Evolutionary conservation across 2,329 filamentous ascomycete genomes (phyloP).

Genomic region (Aspergillus japonicus): DNA sequence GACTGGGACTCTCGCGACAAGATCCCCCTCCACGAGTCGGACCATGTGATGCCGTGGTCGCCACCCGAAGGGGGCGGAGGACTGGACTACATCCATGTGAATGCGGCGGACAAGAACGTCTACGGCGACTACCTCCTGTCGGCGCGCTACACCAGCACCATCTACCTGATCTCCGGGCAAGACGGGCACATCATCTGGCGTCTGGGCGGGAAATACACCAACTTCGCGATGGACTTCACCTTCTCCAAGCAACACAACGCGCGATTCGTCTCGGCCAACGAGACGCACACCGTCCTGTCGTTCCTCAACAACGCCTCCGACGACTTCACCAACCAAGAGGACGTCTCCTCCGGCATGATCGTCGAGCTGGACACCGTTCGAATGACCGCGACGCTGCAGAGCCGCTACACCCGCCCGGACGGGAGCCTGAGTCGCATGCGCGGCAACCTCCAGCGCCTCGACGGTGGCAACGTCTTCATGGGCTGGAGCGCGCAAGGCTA

Average conservation of each 20-base stretch:
- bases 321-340: slow-evolving; percentile 25
- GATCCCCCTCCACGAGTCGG: slow-evolving; percentile 31
- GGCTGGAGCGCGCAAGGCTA: slow-evolving; percentile 36
- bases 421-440: slow-evolving; percentile 29
- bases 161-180: slow-evolving; percentile 37
- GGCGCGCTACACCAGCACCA: slow-evolving; percentile 34
- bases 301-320: slow-evolving; percentile 32
- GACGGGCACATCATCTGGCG: slow-evolving; percentile 38
- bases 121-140: slow-evolving; percentile 41
- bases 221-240: slow-evolving; percentile 32
- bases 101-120: slow-evolving; percentile 38
- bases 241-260: slow-evolving; percentile 39
- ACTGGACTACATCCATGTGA: slow-evolving; percentile 37
- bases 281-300: slow-evolving; percentile 27
- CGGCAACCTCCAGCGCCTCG: slow-evolving; percentile 32
- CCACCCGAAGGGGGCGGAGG: slow-evolving; percentile 12
- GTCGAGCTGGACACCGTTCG: slow-evolving; percentile 25
- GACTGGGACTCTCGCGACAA: slow-evolving; percentile 36
- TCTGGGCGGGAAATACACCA: slow-evolving; percentile 31
- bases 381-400: slow-evolving; percentile 27
- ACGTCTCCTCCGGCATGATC: slow-evolving; percentile 25
- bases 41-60: slow-evolving; percentile 17
- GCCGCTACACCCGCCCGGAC: slow-evolving; percentile 32
- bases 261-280: slow-evolving; percentile 26
- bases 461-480: slow-evolving; percentile 35